Evolutionary conservation across 208 protist genomes (phyloP), one percentile per base, ranked within the genome.

Genomic region (Leishmania aethiopica): DNA sequence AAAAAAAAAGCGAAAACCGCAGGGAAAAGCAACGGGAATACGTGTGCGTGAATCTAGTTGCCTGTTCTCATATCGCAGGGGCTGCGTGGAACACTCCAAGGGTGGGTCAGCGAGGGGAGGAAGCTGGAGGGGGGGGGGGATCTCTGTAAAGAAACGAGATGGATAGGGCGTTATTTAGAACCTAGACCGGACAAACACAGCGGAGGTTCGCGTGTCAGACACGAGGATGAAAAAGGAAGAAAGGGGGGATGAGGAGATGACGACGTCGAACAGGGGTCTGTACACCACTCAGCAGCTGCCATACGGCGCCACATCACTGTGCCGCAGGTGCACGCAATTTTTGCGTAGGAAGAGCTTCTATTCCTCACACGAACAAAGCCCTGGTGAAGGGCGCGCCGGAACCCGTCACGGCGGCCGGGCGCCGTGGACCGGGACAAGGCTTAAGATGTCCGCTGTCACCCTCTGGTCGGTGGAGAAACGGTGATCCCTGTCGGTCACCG

Each of bases 1-100:
- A 32, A 55, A 75, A 62, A 62, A 77, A 77, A 4, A 78, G 32
- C 80, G 37, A 84, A 71, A 77, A 53, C 15, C 5, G 1, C 51
- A 22, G 70, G 10, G 35, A 11, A n/a, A 32, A 64, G 59, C 10
- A 64, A 32, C 28, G 59, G 28, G 28, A 10, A 22, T 64, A 35
- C 32, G 59, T 15, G 0, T 64, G 59, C 15, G 2, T 28, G 28
- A 17, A 64, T 64, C 59, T 28, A 35, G 28, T 64, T 64, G 11
- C 59, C 8, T 64, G n/a, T 28, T 25, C 28, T 32, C 6, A 15
- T 64, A 64, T 35, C 59, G 2, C 28, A 64, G 59, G 59, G 19
- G 25, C 19, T 11, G 59, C 28, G 59, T 35, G 59, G 19, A 15
- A 35, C 28, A 64, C 59, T 32, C 28, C 0, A 8, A 35, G 10